phyloP scores from a whole-genome alignment of 2,329 filamentous ascomycete genomes.

The Metarhizium album region DNA sequence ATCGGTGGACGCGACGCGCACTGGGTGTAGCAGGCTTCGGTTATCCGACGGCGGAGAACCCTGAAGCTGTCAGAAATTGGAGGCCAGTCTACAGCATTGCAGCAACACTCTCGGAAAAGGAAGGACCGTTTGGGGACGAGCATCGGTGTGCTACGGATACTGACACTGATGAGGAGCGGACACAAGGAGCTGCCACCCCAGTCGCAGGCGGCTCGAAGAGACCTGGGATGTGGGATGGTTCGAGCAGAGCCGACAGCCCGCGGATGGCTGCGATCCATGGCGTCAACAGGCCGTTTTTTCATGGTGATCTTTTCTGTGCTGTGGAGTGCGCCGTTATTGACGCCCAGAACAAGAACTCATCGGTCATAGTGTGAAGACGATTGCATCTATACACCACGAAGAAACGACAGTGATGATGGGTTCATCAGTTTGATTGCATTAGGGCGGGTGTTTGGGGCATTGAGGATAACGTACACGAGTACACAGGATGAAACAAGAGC shows the following conservation, averaged over 20 bases:
- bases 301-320: conserved; percentile 33
- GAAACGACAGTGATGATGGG: neutral
- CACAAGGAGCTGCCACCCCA: conserved; percentile 1
- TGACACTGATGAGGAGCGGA: conserved; percentile 9
- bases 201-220: neutral
- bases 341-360: conserved; percentile 14
- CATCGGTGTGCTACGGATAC: neutral
- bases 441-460: neutral
- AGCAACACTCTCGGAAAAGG: conserved; percentile 10
- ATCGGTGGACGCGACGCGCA: conserved; percentile 47
- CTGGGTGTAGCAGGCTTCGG: conserved; percentile 47
- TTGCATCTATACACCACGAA: neutral
- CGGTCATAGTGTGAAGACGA: neutral
- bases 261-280: conserved; percentile 22
- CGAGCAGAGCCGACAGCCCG: neutral
- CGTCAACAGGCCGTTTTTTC: conserved; percentile 37
- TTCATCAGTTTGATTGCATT: neutral
- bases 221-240: neutral
- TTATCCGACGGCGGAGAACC: conserved; percentile 23
- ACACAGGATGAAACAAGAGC: neutral
- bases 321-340: conserved; percentile 24
- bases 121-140: conserved; percentile 4
- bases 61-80: conserved; percentile 19
- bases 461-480: neutral
- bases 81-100: conserved; percentile 24